These are phyloP conservation scores for Perkinsus olseni DNA, from an alignment of 169 alveolate genomes.

Conservation along the genomic window DNA sequence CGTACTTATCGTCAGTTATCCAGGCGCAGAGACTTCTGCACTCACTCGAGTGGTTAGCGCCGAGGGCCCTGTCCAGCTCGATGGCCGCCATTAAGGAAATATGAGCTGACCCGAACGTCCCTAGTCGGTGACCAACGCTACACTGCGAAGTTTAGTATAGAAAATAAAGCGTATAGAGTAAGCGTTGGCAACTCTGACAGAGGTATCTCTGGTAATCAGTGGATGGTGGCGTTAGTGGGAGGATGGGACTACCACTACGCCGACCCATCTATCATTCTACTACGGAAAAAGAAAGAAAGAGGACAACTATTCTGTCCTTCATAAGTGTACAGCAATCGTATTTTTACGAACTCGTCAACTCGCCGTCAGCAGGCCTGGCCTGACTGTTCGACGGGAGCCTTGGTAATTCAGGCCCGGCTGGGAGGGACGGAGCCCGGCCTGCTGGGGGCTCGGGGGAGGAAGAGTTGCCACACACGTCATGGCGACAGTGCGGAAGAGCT, in stretches of 20 bases:
- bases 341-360: not conserved
- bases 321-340: not conserved
- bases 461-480: conserved; percentile 18
- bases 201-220: not conserved
- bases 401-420: not conserved
- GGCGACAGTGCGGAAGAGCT: conserved; percentile 30
- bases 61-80: not conserved
- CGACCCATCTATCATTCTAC: not conserved
- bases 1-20: not conserved
- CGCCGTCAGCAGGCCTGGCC: not conserved
- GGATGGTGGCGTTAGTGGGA: not conserved
- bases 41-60: not conserved
- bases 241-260: not conserved
- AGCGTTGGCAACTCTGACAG: not conserved
- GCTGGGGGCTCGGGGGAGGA: not conserved
- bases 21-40: not conserved
- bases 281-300: not conserved
- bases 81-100: not conserved
- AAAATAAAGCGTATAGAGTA: not conserved
- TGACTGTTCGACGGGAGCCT: not conserved
- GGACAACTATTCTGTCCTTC: not conserved
- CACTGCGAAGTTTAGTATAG: not conserved
- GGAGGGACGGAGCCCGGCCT: not conserved
- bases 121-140: not conserved
- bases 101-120: not conserved